Conservation (phyloP, 1,284 basidiomycete genomes). For the Irpex rosettiformis region DNA sequence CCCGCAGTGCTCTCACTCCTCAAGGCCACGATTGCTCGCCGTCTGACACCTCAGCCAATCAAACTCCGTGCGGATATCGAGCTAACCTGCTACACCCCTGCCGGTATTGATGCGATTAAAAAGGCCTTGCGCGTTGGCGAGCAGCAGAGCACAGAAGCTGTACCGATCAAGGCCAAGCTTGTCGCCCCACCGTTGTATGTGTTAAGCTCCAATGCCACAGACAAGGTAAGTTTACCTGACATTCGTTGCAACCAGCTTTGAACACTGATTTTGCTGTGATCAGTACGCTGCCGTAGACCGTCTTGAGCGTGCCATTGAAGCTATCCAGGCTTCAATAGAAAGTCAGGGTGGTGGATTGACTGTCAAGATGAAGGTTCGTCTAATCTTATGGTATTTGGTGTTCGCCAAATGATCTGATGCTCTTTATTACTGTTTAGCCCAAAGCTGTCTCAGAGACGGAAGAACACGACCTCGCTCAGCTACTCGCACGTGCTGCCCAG, state of each 20-base stretch:
- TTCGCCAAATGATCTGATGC: neutral
- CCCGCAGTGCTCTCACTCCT: slow-evolving; percentile 64
- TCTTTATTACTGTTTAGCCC: slow-evolving; percentile 49
- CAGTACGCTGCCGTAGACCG: slow-evolving; percentile 88
- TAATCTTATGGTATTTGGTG: slow-evolving; percentile 1
- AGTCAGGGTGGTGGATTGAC: slow-evolving; percentile 82
- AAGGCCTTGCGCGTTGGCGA: slow-evolving; percentile 90
- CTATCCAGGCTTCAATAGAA: slow-evolving; percentile 84
- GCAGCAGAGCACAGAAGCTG: slow-evolving; percentile 80
- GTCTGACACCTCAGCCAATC: slow-evolving; percentile 97
- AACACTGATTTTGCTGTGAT: neutral
- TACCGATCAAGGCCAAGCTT: slow-evolving; percentile 96
- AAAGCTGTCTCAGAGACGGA: slow-evolving; percentile 97
- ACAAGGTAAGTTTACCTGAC: slow-evolving; percentile 75
- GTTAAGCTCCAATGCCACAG: slow-evolving; percentile 92
- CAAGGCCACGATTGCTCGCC: slow-evolving; percentile 86
- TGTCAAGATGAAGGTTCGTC: slow-evolving; percentile 93
- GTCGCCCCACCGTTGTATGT: slow-evolving; percentile 98
- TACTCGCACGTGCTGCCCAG: slow-evolving; percentile 89
- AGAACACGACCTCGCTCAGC: slow-evolving; percentile 90
- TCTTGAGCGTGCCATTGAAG: slow-evolving; percentile 91
- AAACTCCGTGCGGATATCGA: slow-evolving; percentile 98
- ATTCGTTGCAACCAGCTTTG: slow-evolving; percentile 5
- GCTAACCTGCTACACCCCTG: slow-evolving; percentile 94
- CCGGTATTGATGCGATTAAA: slow-evolving; percentile 98